Percentiles rank a stretch among this genome's conserved stretches.
These are phyloP conservation scores for Glutinoglossum americanum DNA, from an alignment of 495 filamentous ascomycete species.

Conservation along the genomic window DNA sequence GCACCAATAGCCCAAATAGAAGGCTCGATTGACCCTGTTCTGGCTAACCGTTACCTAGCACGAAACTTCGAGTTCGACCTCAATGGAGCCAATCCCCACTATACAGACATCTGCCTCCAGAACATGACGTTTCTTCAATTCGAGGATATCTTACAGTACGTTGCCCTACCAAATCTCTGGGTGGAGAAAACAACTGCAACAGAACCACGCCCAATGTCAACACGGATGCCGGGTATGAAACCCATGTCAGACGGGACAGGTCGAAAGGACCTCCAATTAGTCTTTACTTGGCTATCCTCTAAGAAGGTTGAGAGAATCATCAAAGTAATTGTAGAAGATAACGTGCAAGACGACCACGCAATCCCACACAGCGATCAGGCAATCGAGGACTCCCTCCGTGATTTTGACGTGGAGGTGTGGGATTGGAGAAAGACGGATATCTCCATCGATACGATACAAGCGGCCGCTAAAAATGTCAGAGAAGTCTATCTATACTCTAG, in stretches of 20 bases:
- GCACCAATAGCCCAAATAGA: background rate
- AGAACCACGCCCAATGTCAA: no score
- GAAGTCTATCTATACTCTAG: constrained; percentile 17
- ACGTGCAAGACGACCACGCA: no score
- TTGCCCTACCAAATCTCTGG: background rate
- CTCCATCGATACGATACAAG: constrained; percentile 15
- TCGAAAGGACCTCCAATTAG: no score
- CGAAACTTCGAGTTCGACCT: background rate
- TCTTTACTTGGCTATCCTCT: no score
- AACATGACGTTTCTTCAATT: background rate
- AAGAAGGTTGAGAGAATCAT: no score
- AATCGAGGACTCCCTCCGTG: no score
- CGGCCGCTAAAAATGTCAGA: constrained; percentile 11
- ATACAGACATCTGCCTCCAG: background rate
- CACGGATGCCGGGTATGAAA: no score
- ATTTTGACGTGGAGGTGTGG: constrained; percentile 15
- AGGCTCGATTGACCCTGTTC: background rate
- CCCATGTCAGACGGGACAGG: no score
- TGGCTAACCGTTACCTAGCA: no score
- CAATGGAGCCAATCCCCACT: background rate
- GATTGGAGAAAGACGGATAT: constrained; percentile 21
- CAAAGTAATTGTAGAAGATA: no score
- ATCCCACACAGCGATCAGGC: no score
- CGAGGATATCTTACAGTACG: background rate
- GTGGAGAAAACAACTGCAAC: no score